Percentiles rank a stretch among this genome's conserved stretches.
Evolutionary conservation across 2,329 filamentous ascomycete species (phyloP).

Genomic region (Colletotrichum tanaceti): DNA sequence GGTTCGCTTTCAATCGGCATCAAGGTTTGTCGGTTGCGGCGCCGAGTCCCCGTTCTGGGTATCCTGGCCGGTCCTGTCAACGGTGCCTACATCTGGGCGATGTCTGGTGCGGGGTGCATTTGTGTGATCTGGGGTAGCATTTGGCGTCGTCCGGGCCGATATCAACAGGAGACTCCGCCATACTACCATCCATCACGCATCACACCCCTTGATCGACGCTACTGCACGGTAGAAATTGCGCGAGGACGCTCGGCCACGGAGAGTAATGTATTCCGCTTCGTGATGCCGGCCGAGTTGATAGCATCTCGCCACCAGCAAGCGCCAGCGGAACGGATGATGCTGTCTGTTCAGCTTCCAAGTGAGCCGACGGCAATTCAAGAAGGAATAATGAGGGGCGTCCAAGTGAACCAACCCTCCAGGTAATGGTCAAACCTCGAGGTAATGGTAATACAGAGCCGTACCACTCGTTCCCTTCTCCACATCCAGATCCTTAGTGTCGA

Average conservation of each 20-base stretch:
- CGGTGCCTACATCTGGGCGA: slow-evolving; percentile 21
- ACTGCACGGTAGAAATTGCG: slow-evolving; percentile 24
- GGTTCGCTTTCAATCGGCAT: slow-evolving; percentile 12
- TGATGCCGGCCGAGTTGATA: slow-evolving; percentile 16
- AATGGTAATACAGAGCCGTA: background rate
- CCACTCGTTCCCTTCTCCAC: background rate
- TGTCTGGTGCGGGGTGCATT: slow-evolving; percentile 37
- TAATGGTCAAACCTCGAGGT: background rate
- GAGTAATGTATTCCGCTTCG: slow-evolving; percentile 11
- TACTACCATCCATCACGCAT: slow-evolving; percentile 28
- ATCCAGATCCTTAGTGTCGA: slow-evolving; percentile 3
- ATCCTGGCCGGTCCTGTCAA: slow-evolving; percentile 26
- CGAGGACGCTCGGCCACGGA: slow-evolving; percentile 3
- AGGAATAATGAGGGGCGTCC: background rate
- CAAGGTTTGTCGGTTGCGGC: slow-evolving; percentile 39
- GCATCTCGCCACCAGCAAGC: background rate
- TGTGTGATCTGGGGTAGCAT: slow-evolving; percentile 39
- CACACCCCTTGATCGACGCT: slow-evolving; percentile 19
- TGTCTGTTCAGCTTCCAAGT: background rate
- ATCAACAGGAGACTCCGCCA: slow-evolving; percentile 40
- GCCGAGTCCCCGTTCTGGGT: slow-evolving; percentile 32
- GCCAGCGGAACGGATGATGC: background rate
- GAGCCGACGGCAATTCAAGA: background rate
- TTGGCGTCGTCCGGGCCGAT: slow-evolving; percentile 37
- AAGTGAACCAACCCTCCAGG: background rate